These are phyloP conservation scores for Cystofilobasidium macerans DNA, from an alignment of 768 basidiomycete species.

Conservation along the genomic window DNA sequence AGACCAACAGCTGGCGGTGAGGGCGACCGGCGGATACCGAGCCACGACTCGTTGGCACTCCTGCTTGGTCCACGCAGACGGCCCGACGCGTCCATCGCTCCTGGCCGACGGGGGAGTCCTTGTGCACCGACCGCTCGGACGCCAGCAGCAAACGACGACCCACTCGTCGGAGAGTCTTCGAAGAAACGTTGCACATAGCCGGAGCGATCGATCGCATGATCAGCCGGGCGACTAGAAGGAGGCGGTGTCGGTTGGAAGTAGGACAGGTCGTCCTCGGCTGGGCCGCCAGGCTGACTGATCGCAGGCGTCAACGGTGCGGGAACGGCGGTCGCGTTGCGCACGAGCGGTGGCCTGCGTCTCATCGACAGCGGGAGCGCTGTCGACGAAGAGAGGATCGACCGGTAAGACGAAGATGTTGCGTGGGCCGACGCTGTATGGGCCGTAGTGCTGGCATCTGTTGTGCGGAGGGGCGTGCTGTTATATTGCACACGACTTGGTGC, in stretches of 20 bases:
- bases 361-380: background rate
- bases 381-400: background rate
- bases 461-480: too few relatives aligned
- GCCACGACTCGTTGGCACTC: background rate
- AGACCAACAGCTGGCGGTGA: background rate
- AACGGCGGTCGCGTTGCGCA: background rate
- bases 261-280: background rate
- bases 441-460: too few relatives aligned
- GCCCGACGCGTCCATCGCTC: background rate
- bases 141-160: background rate
- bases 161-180: too few relatives aligned
- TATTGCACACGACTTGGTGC: too few relatives aligned
- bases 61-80: background rate
- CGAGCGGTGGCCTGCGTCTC: background rate
- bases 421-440: too few relatives aligned
- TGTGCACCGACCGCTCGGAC: too few relatives aligned
- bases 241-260: conserved; percentile 3
- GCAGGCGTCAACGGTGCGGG: background rate
- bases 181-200: too few relatives aligned
- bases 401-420: background rate
- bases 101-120: background rate
- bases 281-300: background rate
- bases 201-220: too few relatives aligned
- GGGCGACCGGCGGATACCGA: background rate
- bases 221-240: background rate